A percentile compares a stretch with the other conserved stretches of the same genome.
Evolutionary conservation across 2,329 filamentous ascomycete species (phyloP).

Genomic region (Alternaria metachromatica): DNA sequence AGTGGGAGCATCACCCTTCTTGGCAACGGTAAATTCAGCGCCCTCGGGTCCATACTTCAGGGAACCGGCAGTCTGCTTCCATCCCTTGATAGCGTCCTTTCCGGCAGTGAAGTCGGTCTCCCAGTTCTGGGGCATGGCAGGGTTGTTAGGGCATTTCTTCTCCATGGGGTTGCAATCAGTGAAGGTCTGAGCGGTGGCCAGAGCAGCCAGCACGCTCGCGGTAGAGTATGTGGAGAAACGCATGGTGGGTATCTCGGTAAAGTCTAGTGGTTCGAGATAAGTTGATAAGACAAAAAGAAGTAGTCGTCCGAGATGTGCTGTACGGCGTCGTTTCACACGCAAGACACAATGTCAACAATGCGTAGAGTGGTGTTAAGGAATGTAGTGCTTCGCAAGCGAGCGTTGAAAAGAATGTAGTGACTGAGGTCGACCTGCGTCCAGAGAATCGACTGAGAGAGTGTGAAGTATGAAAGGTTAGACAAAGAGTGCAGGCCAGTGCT

Average conservation of each 20-base stretch:
- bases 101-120: conserved; percentile 55
- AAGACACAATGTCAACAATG: conserved; percentile 24
- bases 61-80: conserved; percentile 48
- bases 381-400: conserved; percentile 36
- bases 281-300: not conserved
- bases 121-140: conserved; percentile 50
- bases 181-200: conserved; percentile 53
- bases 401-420: conserved; percentile 30
- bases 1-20: conserved; percentile 63
- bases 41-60: conserved; percentile 55
- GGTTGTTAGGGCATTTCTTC: conserved; percentile 54
- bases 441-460: conserved; percentile 30
- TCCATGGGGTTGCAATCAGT: conserved; percentile 54
- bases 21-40: conserved; percentile 58
- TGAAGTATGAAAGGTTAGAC: conserved; percentile 36
- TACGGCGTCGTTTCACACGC: conserved; percentile 13
- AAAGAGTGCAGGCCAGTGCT: conserved; percentile 27
- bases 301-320: conserved; percentile 37
- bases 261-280: conserved; percentile 2
- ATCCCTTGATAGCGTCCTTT: conserved; percentile 45
- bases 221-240: conserved; percentile 37
- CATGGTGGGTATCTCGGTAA: conserved; percentile 29
- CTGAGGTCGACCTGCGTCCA: conserved; percentile 42
- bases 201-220: conserved; percentile 40
- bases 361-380: conserved; percentile 31